Evolutionary conservation across 768 basidiomycete genomes (phyloP).

Genomic region (Suillus americanus): DNA sequence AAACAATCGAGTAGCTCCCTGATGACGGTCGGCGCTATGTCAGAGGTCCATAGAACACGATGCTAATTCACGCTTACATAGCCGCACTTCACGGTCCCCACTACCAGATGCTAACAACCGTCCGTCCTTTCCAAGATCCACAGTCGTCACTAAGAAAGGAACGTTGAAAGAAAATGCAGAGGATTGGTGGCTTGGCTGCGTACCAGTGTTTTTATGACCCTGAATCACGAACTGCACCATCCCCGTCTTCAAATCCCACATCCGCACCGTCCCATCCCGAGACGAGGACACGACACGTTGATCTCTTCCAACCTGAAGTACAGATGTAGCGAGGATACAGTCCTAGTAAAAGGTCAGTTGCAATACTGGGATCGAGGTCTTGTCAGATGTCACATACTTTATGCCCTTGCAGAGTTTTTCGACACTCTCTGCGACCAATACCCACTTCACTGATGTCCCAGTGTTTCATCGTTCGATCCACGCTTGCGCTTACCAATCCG

Average conservation of each 20-base stretch:
- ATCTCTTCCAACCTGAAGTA: constrained; percentile 75
- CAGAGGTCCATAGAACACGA: background rate
- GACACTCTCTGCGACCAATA: constrained; percentile 43
- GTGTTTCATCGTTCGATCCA: constrained; percentile 86
- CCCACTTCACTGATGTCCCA: constrained; percentile 65
- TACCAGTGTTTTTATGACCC: constrained; percentile 66
- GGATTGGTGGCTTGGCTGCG: constrained; percentile 15
- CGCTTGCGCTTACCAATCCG: constrained; percentile 84
- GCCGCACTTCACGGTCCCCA: constrained; percentile 70
- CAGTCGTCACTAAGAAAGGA: constrained; percentile 1
- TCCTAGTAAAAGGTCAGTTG: constrained; percentile 40
- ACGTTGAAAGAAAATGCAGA: constrained; percentile 1
- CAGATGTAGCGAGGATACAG: constrained; percentile 72
- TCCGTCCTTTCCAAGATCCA: constrained; percentile 64
- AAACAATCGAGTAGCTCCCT: constrained; percentile 3
- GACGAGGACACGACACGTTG: constrained; percentile 94
- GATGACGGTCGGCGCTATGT: background rate
- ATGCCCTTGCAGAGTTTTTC: constrained; percentile 58
- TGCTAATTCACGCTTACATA: constrained; percentile 45
- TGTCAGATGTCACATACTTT: constrained; percentile 63
- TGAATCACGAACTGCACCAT: constrained; percentile 93
- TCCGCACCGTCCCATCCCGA: constrained; percentile 95
- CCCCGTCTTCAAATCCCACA: constrained; percentile 80
- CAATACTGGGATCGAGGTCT: background rate
- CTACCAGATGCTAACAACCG: constrained; percentile 66